Evolutionary conservation across 2,329 filamentous ascomycete species (phyloP).

Genomic region (Plectosphaerella plurivora): DNA sequence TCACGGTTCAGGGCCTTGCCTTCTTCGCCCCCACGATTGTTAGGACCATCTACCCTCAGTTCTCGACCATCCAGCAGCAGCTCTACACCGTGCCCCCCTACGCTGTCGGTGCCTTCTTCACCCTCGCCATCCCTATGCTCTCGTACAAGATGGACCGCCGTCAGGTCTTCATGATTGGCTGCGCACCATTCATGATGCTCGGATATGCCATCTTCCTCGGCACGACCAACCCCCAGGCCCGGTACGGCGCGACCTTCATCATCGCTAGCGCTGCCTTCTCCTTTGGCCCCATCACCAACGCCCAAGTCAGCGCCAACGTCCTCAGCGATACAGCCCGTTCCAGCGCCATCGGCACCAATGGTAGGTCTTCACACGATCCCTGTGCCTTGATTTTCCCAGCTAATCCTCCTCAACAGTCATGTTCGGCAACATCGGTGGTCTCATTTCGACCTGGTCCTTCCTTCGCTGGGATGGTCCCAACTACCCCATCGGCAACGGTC

Average conservation of each 20-base stretch:
- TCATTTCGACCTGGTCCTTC: conserved; percentile 13
- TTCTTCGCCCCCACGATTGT: conserved; percentile 73
- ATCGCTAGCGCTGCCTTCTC: conserved; percentile 59
- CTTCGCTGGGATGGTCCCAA: conserved; percentile 10
- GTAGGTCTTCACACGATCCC: not conserved
- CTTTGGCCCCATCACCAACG: conserved; percentile 60
- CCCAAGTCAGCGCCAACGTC: conserved; percentile 63
- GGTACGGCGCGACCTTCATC: conserved; percentile 66
- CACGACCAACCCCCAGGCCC: conserved; percentile 40
- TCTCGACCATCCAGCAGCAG: conserved; percentile 56
- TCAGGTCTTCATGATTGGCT: conserved; percentile 55
- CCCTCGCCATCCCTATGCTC: conserved; percentile 51
- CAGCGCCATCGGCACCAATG: conserved; percentile 56
- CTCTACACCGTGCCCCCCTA: conserved; percentile 68
- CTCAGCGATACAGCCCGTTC: conserved; percentile 63
- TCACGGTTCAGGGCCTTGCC: conserved; percentile 67
- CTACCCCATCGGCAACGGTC: conserved; percentile 12
- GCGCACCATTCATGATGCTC: conserved; percentile 56
- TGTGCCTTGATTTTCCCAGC: too few relatives aligned
- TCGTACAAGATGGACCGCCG: conserved; percentile 56
- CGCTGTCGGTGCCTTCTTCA: conserved; percentile 60
- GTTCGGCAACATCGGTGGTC: conserved; percentile 11
- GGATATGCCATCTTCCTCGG: conserved; percentile 68
- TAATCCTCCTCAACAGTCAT: conserved; percentile 32
- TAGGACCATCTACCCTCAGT: conserved; percentile 59